Conservation (phyloP, 495 filamentous ascomycete species). For the Astrothelium subdiscretum region DNA sequence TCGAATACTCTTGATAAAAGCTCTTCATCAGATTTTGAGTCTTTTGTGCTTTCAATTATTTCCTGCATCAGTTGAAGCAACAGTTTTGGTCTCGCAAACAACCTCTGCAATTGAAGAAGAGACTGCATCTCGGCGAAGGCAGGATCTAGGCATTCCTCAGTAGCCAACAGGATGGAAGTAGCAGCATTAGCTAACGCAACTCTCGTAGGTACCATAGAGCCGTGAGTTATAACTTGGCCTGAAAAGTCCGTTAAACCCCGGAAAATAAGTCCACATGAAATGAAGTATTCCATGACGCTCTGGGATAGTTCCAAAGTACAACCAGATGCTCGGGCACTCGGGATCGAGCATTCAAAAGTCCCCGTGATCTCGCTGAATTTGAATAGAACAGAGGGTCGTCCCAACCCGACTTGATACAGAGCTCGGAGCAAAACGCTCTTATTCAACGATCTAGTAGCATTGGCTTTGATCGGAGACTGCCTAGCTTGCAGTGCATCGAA, state of each 20-base stretch:
- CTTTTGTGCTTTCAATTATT: constrained; percentile 45
- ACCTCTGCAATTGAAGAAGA: constrained; percentile 55
- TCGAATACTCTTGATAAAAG: constrained; percentile 57
- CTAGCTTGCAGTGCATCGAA: constrained; percentile 49
- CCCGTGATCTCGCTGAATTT: constrained; percentile 45
- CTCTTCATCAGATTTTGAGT: constrained; percentile 50
- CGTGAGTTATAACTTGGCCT: no score
- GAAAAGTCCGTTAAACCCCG: constrained; percentile 6
- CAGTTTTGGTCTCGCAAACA: constrained; percentile 52
- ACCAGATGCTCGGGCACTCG: constrained; percentile 55
- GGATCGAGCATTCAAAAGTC: constrained; percentile 45
- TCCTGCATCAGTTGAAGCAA: constrained; percentile 50
- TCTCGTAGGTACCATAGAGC: constrained; percentile 36
- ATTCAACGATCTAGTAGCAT: constrained; percentile 7
- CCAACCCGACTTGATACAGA: constrained; percentile 62
- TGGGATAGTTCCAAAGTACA: constrained; percentile 47
- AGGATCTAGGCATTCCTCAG: constrained; percentile 3
- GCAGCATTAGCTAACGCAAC: constrained; percentile 53
- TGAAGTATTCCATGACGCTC: constrained; percentile 44
- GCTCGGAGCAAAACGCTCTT: constrained; percentile 44
- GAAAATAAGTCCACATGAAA: constrained; percentile 40
- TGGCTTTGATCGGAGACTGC: constrained; percentile 3
- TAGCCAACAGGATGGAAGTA: constrained; percentile 30
- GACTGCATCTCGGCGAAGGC: constrained; percentile 32
- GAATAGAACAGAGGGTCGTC: constrained; percentile 73